Evolutionary conservation across 805 yeast species (phyloP), one percentile per base, ranked within the genome.

Genomic region (Starmerella lactis-condensi): DNA sequence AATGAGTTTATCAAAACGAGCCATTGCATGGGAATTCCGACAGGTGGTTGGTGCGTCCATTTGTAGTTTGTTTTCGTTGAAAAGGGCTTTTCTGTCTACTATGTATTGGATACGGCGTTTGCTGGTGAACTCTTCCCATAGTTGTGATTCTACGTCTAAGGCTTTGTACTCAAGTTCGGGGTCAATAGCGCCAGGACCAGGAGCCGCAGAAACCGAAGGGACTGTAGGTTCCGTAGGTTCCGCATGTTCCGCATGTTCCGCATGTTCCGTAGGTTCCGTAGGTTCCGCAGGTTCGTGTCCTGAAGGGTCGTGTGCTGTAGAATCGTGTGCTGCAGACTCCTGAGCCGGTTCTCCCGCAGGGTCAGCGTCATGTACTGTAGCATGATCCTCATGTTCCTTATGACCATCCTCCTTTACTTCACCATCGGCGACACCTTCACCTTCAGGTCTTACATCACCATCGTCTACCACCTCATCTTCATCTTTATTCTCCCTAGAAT

Each of bases 31-130:
- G 0, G 79, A 62, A 36, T 69, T 69, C 38, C 93, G 60, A 17
- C 74, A 44, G 3, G 73, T 54, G 1, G 93, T 93, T 13, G 65
- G 71, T 1, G 79, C 72, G 24, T 78, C 72, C 10, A 62, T 53
- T 38, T 76, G 75, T 6, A 83, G 50, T 32, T 59, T 63, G 35
- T 61, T 57, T 12, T 66, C 65, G 14, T 64, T 66, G 47, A 85
- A 82, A 28, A 81, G 53, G 2, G 63, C 66, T 0, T 77, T 62
- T 42, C 96, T 64, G 34, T 65, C 62, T 17, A 69, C 54, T 46
- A 93, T 73, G 38, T 77, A 65, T 31, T 75, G 72, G 11, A 85
- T 79, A 35, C 94, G 58, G 0, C 75, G 65, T 38, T 74, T 74
- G 0, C 93, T 76, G 0, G 40, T 40, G 89, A 81, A 24, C 73